A percentile compares a stretch with the other conserved stretches of the same genome.
Conservation (phyloP, 352 stramenopile species). For the Phytophthora aleatoria region DNA sequence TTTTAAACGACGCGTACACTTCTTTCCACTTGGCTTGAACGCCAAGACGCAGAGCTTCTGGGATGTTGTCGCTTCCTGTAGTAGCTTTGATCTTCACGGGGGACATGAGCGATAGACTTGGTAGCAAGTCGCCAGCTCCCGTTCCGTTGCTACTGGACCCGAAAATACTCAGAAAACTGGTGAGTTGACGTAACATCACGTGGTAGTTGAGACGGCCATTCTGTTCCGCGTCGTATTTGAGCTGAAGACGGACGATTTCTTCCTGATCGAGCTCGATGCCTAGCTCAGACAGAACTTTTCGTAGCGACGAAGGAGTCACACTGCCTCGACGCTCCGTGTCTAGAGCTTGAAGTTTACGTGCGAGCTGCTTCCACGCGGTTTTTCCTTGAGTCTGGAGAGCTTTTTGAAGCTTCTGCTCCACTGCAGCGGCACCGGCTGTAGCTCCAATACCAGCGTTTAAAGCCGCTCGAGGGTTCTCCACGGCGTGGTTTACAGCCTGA, state of each 20-base stretch:
- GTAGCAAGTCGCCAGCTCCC: conserved; percentile 22
- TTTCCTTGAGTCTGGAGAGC: conserved; percentile 55
- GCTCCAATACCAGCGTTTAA: conserved; percentile 40
- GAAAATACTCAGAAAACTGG: conserved; percentile 54
- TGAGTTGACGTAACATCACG: conserved; percentile 65
- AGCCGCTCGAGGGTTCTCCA: conserved; percentile 29
- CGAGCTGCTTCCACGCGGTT: conserved; percentile 62
- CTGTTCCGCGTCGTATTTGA: conserved; percentile 82
- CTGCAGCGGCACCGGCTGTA: conserved; percentile 39
- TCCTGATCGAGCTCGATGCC: conserved; percentile 61
- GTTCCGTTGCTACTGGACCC: conserved; percentile 4
- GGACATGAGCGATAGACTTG: conserved; percentile 31
- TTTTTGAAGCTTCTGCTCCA: conserved; percentile 69
- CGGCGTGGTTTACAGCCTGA: conserved; percentile 35
- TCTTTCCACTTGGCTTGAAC: conserved; percentile 76
- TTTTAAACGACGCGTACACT: conserved; percentile 73
- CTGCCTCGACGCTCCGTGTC: conserved; percentile 60
- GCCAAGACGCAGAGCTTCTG: conserved; percentile 51
- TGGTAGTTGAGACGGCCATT: conserved; percentile 72
- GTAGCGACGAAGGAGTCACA: conserved; percentile 50
- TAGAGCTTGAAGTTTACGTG: conserved; percentile 63
- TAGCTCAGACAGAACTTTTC: conserved; percentile 66
- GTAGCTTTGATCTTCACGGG: conserved; percentile 19
- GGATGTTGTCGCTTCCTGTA: conserved; percentile 22
- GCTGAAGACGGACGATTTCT: conserved; percentile 65